Evolutionary conservation across 2,329 filamentous ascomycete genomes (phyloP).

Genomic region (Penicillium sp.): DNA sequence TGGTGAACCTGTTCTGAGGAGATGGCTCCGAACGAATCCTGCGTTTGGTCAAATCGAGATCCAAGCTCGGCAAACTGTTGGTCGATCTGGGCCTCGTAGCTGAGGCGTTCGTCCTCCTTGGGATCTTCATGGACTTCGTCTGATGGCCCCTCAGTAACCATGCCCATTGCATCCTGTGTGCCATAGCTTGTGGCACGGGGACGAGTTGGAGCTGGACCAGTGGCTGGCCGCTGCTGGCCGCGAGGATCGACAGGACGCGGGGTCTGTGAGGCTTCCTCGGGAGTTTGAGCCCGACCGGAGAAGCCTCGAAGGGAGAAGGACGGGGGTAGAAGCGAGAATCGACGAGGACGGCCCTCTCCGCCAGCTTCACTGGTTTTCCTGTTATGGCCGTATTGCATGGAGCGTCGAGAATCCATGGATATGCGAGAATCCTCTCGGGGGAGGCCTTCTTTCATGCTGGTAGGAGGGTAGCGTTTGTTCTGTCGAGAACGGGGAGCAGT

Average conservation of each 20-base stretch:
- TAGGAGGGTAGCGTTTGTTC: conserved; percentile 79
- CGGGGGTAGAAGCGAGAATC: conserved; percentile 72
- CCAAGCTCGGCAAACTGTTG: conserved; percentile 48
- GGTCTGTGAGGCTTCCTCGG: conserved; percentile 44
- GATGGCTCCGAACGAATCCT: conserved; percentile 31
- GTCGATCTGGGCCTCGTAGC: conserved; percentile 47
- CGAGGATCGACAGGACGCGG: conserved; percentile 41
- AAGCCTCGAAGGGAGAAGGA: conserved; percentile 69
- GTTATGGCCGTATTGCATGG: conserved; percentile 69
- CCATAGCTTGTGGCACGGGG: conserved; percentile 39
- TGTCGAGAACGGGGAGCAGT: conserved; percentile 49
- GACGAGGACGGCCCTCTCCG: conserved; percentile 62
- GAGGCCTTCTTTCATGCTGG: conserved; percentile 82
- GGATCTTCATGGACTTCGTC: conserved; percentile 29
- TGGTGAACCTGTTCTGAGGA: conserved; percentile 38
- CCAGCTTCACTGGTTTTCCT: conserved; percentile 74
- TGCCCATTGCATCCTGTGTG: conserved; percentile 36
- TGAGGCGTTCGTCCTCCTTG: conserved; percentile 32
- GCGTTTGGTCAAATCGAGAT: conserved; percentile 35
- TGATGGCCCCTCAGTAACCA: conserved; percentile 33
- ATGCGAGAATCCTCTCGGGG: conserved; percentile 62
- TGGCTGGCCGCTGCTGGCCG: conserved; percentile 39
- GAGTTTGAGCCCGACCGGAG: conserved; percentile 57
- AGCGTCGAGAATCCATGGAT: conserved; percentile 76
- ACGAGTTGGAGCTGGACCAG: conserved; percentile 23